phyloP scores from a whole-genome alignment of 2,329 filamentous ascomycete genomes.

The Elsinoe arachidis region DNA sequence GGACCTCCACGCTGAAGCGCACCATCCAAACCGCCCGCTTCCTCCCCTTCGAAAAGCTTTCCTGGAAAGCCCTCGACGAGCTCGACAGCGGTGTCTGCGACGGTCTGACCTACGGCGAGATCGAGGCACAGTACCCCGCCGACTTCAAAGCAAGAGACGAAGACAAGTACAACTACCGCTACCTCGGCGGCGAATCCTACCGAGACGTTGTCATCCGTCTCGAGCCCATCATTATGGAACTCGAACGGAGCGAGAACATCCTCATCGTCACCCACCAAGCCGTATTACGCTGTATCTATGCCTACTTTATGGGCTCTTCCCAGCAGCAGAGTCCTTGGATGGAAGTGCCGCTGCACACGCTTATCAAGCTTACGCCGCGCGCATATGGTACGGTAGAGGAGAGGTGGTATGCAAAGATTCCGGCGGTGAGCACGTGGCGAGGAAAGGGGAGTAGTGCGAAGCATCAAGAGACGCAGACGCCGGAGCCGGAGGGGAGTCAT shows the following conservation, averaged over 20 bases:
- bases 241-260: constrained; percentile 92
- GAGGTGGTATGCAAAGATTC: constrained; percentile 80
- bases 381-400: constrained; percentile 91
- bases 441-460: constrained; percentile 89
- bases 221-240: constrained; percentile 98
- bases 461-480: constrained; percentile 49
- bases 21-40: constrained; percentile 88
- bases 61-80: constrained; percentile 98
- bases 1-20: constrained; percentile 68
- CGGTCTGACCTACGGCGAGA: constrained; percentile 90
- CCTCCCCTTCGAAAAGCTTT: constrained; percentile 86
- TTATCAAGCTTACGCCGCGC: constrained; percentile 91
- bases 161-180: constrained; percentile 99
- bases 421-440: constrained; percentile 91
- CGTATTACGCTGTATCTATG: constrained; percentile 92
- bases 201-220: constrained; percentile 95
- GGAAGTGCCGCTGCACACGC: constrained; percentile 90
- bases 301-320: constrained; percentile 96
- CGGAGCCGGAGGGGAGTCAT: constrained; percentile 7
- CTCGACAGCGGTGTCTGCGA: constrained; percentile 95
- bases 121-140: constrained; percentile 81
- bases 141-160: constrained; percentile 94
- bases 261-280: constrained; percentile 97
- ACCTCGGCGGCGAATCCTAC: constrained; percentile 90
- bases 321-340: constrained; percentile 95